Conservation (phyloP, 2,329 filamentous ascomycete species). For the Fusarium marasasianum region DNA sequence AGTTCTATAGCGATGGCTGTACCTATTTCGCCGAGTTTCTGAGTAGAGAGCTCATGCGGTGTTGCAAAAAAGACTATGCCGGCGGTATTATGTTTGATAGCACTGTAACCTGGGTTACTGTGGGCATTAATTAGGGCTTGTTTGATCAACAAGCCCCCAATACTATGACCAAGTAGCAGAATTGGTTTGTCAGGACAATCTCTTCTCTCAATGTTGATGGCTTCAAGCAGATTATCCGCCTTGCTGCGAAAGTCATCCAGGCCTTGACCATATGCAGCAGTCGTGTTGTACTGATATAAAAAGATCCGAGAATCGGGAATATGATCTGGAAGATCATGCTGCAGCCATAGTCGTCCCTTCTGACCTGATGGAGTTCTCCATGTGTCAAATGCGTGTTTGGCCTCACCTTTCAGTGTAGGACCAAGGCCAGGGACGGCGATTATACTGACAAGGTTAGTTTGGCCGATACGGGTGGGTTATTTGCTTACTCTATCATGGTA, state of each 20-base stretch:
- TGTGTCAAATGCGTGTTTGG: not conserved
- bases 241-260: not conserved
- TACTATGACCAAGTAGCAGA: not conserved
- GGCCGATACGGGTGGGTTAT: accelerated
- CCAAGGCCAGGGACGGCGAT: not conserved
- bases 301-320: not conserved
- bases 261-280: not conserved
- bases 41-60: not conserved
- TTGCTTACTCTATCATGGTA: not conserved
- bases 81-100: not conserved
- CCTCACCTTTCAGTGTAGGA: not conserved
- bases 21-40: not conserved
- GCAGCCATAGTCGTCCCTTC: not conserved
- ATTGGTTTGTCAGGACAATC: not conserved
- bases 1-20: not conserved
- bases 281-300: not conserved
- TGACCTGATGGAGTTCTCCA: not conserved
- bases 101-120: not conserved
- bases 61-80: not conserved
- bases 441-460: not conserved
- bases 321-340: not conserved
- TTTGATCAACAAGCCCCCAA: not conserved
- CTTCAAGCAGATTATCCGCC: not conserved
- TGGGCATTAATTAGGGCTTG: not conserved
- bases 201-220: not conserved